Percentiles rank a stretch among this genome's conserved stretches.
phyloP scores from a whole-genome alignment of 495 filamentous ascomycete genomes.

The Hypoxylon subgilvum region DNA sequence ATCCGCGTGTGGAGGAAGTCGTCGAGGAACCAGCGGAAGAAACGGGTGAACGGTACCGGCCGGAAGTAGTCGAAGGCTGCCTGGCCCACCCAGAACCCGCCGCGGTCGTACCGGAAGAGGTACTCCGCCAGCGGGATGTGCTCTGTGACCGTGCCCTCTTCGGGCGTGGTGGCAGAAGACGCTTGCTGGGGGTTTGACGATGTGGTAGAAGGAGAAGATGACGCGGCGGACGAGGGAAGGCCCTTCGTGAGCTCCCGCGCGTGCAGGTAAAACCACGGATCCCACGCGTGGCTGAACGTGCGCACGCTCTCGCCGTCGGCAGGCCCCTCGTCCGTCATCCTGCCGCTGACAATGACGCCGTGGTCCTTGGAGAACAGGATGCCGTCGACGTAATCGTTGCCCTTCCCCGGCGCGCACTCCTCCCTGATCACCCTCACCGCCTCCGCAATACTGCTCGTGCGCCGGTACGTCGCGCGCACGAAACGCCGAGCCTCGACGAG shows the following conservation, averaged over 20 bases:
- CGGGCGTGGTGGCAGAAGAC: not conserved
- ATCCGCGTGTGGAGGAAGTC: constrained; percentile 69
- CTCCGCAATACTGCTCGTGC: constrained; percentile 50
- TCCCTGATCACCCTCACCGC: constrained; percentile 45
- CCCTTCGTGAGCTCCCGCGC: constrained; percentile 43
- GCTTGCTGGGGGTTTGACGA: no score
- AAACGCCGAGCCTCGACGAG: constrained; percentile 60
- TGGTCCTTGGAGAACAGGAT: constrained; percentile 57
- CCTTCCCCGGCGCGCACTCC: constrained; percentile 33
- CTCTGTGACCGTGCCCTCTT: constrained; percentile 44
- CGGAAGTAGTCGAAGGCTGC: constrained; percentile 62
- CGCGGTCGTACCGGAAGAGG: constrained; percentile 65
- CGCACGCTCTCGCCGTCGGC: constrained; percentile 35
- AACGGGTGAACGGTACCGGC: constrained; percentile 59
- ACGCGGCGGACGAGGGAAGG: constrained; percentile 23
- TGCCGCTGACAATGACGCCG: constrained; percentile 61
- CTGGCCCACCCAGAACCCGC: constrained; percentile 64
- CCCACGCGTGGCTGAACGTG: constrained; percentile 54
- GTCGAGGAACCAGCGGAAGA: constrained; percentile 65
- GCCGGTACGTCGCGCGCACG: constrained; percentile 62
- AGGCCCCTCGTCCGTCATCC: constrained; percentile 52
- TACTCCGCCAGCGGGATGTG: constrained; percentile 61
- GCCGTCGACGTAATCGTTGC: constrained; percentile 54
- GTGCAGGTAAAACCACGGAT: constrained; percentile 63
- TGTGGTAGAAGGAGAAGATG: constrained; percentile 14